Base-by-base conservation (phyloP, 495 filamentous ascomycete genomes). In the Hypoxylon lenormandii region DNA sequence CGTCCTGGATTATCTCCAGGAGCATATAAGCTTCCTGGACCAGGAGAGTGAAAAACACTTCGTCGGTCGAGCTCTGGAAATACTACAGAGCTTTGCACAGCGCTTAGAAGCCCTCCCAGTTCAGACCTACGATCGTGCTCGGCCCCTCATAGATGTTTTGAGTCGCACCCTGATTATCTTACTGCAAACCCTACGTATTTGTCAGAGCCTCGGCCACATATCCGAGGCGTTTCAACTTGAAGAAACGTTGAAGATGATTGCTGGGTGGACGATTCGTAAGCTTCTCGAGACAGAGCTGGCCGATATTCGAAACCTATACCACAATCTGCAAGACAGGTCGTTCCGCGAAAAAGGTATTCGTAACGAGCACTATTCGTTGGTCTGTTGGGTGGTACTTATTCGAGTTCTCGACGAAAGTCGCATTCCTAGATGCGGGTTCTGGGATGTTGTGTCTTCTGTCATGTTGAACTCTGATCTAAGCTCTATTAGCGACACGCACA, bases 331-430 rank as follows among this genome's bases (percentile, higher is more conserved):
- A 61, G 78, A 74, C 4, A 70, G 78, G 26, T 72, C 83, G 3
- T 77, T 79, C 38, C 81, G 87, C 16, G 92, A 94, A 54, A 82
- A 77, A 37, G 92, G 91, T 0, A 89, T 97, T 54, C 82, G 82
- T 21, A 80, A 85, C 12, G 81, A 88, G 10, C 80, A 87, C 22
- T 79, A 81, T 46, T 62, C 81, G 2, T 81, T 88, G 22, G 87
- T 93, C 63, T 84, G 86, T 37, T 90, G 92, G 77, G 85, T 94
- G 30, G 77, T 92, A 52, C 70, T 87, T 5, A 85, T 88, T 47
- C 85, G 91, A 48, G 77, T 89, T 0, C 76, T 92, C 8, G 78
- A 81, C 33, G 79, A 77, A 28, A 81, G 78, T 33, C 60, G 70
- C 13, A 81, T 84, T 28, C 80, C 80, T 11, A 78, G 79, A 26